Evolutionary conservation across 2,329 filamentous ascomycete species (phyloP), one percentile per base, ranked within the genome.

Genomic region (Simplicillium aogashimaense): DNA sequence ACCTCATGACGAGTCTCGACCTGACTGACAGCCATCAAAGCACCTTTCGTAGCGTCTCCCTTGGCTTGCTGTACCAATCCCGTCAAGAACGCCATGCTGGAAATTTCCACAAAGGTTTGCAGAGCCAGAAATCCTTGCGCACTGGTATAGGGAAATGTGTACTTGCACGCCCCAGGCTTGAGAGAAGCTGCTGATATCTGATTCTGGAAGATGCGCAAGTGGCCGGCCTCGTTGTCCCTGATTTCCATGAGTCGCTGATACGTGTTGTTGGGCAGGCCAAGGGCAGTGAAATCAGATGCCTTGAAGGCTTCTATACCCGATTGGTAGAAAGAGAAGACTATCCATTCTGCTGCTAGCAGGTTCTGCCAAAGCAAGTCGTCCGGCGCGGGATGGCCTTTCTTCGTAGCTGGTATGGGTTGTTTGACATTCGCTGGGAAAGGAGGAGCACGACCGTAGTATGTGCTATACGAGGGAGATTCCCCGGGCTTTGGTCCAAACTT

Each of bases 311-410:
- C 63, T 1, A 67, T 59, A 8, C 59, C 53, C 12, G 34, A 28
- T 42, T 67, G 57, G 49, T 69, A 68, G 49, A 69, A 67, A 31
- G 47, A 50, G 50, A 58, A 69, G 45, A 69, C 65, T 16, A 58
- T 50, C 65, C 64, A 68, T 50, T 68, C 65, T 13, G 65, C 65
- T 17, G 53, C 49, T 2, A 67, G 54, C 3, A 69, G 54, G 42
- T 67, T 68, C 48, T 68, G 65, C 49, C 59, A 67, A 11, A 67
- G 55, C 9, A 58, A 43, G 40, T 69, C 65, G 36, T 68, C 65
- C 4, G 52, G 49, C 2, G 52, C 63, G 1, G 59, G 50, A 10
- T 17, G 15, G 13, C 38, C 38, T 11, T 39, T 28, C 7, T 14
- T 20, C 9, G 38, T 39, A n/a, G 55, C 45, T 1, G 59, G 39